Percentiles rank a stretch among this genome's conserved stretches.
phyloP scores from a whole-genome alignment of 352 stramenopile species.

The Phytophthora nicotianae region DNA sequence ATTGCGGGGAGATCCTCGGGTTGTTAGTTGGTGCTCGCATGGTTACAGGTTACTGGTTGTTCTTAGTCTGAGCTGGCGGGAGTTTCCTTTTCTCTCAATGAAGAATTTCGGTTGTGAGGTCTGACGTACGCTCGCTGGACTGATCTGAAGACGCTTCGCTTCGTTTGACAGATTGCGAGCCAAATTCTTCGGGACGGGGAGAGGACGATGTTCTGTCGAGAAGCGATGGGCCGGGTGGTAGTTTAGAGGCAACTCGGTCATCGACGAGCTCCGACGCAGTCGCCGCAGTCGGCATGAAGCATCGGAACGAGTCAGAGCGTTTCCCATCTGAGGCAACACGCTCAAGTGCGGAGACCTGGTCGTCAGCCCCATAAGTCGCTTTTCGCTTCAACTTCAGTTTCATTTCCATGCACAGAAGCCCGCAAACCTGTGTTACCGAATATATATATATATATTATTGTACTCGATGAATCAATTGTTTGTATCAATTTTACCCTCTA shows the following conservation, averaged over 20 bases:
- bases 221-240: constrained; percentile 2
- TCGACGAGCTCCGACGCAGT: constrained; percentile 27
- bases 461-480: no score
- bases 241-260: neutral
- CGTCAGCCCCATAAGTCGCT: constrained; percentile 8
- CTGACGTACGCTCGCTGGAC: constrained; percentile 14
- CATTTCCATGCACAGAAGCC: no score
- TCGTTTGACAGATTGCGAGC: constrained; percentile 23
- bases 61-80: neutral
- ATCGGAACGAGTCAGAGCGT: neutral
- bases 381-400: constrained; percentile 13
- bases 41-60: neutral
- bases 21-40: constrained; percentile 14
- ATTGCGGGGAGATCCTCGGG: constrained; percentile 19
- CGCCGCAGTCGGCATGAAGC: neutral
- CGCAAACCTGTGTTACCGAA: no score
- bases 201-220: constrained; percentile 6
- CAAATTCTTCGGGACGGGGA: constrained; percentile 10
- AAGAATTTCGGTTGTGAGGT: constrained; percentile 12
- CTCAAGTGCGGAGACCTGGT: neutral
- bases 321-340: neutral
- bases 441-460: no score
- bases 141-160: constrained; percentile 7
- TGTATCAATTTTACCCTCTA: no score
- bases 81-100: constrained; percentile 3